A percentile compares a stretch with the other conserved stretches of the same genome.
Evolutionary conservation across 2,329 filamentous ascomycete species (phyloP).

Genomic region (Geoglossum cookeanum): DNA sequence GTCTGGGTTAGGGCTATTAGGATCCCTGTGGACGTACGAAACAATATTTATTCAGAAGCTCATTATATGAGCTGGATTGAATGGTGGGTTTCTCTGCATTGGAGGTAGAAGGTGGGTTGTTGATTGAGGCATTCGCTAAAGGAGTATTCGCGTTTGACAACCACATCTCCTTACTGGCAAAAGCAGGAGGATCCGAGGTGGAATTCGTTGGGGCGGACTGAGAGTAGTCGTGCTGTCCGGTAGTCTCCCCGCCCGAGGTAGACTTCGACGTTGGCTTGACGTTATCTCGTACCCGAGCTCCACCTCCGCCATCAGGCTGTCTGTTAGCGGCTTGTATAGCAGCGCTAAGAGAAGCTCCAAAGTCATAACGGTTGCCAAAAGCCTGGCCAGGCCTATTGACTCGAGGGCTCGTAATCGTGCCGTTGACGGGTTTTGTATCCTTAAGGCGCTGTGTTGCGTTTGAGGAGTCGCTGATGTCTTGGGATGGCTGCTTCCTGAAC

Average conservation of each 20-base stretch:
- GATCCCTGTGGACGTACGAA: constrained; percentile 61
- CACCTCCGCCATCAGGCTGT: constrained; percentile 36
- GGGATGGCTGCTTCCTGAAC: constrained; percentile 33
- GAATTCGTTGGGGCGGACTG: constrained; percentile 6
- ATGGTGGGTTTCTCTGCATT: constrained; percentile 47
- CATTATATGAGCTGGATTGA: constrained; percentile 80
- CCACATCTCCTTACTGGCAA: constrained; percentile 10
- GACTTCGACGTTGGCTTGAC: constrained; percentile 7
- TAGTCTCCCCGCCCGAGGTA: background rate
- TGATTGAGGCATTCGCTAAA: constrained; percentile 10
- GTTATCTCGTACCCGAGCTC: constrained; percentile 16
- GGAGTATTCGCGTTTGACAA: constrained; percentile 14
- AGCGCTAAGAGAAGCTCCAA: constrained; percentile 73
- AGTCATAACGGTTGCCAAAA: constrained; percentile 90
- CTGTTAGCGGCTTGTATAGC: constrained; percentile 60
- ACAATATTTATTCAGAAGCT: constrained; percentile 97
- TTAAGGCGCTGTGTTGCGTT: constrained; percentile 47
- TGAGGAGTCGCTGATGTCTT: constrained; percentile 44
- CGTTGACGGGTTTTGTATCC: constrained; percentile 42
- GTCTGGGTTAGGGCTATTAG: constrained; percentile 15
- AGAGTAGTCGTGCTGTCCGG: background rate
- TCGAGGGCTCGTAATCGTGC: constrained; percentile 35
- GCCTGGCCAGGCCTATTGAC: constrained; percentile 40
- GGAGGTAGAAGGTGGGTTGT: constrained; percentile 25
- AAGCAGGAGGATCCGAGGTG: constrained; percentile 6